Evolutionary conservation across 2,329 filamentous ascomycete genomes (phyloP).

Genomic region (Clarireedia hainanense): DNA sequence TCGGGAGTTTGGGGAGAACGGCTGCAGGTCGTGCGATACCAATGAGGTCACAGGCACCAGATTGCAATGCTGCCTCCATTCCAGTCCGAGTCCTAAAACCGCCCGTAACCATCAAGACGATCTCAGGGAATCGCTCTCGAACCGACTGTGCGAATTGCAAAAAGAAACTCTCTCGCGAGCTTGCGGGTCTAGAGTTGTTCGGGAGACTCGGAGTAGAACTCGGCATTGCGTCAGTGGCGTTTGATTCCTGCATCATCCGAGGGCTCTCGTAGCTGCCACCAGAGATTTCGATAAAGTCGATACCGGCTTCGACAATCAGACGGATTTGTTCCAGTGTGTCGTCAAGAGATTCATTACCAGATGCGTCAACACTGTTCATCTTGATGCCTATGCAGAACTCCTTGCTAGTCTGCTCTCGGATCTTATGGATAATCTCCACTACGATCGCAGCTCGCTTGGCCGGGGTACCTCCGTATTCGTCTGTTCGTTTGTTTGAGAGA

Average conservation of each 20-base stretch:
- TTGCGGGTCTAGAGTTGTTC: constrained; percentile 35
- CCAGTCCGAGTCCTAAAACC: constrained; percentile 49
- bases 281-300: constrained; percentile 62
- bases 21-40: constrained; percentile 40
- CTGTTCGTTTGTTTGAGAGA: constrained; percentile 56
- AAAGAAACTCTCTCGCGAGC: constrained; percentile 59
- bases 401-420: constrained; percentile 33
- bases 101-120: constrained; percentile 51
- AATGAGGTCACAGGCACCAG: constrained; percentile 41
- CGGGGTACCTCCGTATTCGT: constrained; percentile 60
- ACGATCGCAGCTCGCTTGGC: constrained; percentile 63
- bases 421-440: constrained; percentile 57
- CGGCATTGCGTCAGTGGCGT: neutral
- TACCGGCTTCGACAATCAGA: constrained; percentile 38
- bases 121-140: constrained; percentile 35
- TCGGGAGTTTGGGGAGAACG: constrained; percentile 36
- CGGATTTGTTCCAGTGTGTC: constrained; percentile 52
- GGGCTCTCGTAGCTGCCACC: constrained; percentile 54
- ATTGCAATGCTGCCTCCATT: constrained; percentile 40
- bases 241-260: constrained; percentile 15
- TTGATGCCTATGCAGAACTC: constrained; percentile 46
- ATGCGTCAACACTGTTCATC: constrained; percentile 48
- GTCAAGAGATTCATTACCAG: constrained; percentile 32
- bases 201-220: neutral
- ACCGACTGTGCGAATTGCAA: constrained; percentile 53